Base-by-base conservation (phyloP, 2,329 filamentous ascomycete genomes). In the Aspergillus fumigatus region DNA sequence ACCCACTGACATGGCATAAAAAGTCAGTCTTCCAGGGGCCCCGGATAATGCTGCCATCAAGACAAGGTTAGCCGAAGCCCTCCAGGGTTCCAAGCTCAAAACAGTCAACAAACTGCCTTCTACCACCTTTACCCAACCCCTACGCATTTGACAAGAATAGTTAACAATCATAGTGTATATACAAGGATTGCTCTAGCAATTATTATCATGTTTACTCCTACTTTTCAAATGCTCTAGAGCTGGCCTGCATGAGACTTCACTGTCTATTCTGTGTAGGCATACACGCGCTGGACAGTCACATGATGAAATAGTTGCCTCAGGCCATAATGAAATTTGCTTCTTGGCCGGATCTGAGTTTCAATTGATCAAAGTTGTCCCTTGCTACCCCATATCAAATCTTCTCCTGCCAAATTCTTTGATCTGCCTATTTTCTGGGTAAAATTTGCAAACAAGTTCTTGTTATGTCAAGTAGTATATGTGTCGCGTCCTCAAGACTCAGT, bases 401-500 rank as follows among this genome's bases (percentile, higher is more conserved):
- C 14, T 38, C 32, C 7, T 38, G 29, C 32, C 32, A 38, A 7
- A 7, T 38, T 38, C 2, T 7, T 38, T 38, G 32, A 38, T 38
- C 4, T 38, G 32, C 32, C 32, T 38, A 38, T 17, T 17, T 38
- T 35, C 17, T 14, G 17, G 2, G 32, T 17, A 35, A 7, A 35
- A 6, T 35, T 7, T 38, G 32, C 14, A 7, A 7, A 7, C 32
- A 17, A 32, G 32, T 38, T 14, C 32, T 17, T 38, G 32, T 7
- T 38, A 38, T 38, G 32, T 14, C 32, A 38, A 38, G 7, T 17
- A 53, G 50, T 9, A 56, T 60, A 50, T 71, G 65, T 49, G 38
- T 60, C 48, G 59, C 62, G 3, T 67, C 69, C n/a, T 61, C 66
- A 2, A 67, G 52, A 11, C 48, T 70, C 54, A 61, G 64, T 27